Percentiles rank a stretch among this genome's conserved stretches.
phyloP scores from a whole-genome alignment of 306 rosid genomes.

The Heteromeles arbutifolia region DNA sequence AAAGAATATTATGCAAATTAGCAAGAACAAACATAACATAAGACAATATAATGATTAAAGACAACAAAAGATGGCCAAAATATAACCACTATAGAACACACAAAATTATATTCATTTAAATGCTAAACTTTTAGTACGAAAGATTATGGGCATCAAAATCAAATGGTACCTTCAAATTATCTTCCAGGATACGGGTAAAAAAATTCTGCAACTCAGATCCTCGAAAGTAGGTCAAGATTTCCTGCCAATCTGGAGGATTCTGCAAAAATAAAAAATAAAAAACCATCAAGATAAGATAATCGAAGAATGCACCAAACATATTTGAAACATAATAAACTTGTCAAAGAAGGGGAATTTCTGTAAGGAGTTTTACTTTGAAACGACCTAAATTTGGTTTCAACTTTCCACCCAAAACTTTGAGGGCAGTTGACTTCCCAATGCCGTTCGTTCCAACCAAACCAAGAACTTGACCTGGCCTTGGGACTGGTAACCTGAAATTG shows the following conservation, averaged over 20 bases:
- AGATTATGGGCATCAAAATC: not conserved
- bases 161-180: slow-evolving; percentile 68
- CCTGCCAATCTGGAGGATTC: slow-evolving; percentile 99
- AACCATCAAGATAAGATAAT: not conserved
- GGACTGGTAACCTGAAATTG: slow-evolving; percentile 76
- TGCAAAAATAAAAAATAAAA: slow-evolving; percentile 16
- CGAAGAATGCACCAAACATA: not conserved
- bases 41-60: not conserved
- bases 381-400: slow-evolving; percentile 94
- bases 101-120: not conserved
- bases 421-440: slow-evolving; percentile 97
- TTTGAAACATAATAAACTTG: not conserved
- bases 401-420: slow-evolving; percentile 91
- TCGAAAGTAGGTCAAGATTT: slow-evolving; percentile 81
- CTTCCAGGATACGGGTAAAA: slow-evolving; percentile 89
- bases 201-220: slow-evolving; percentile 97
- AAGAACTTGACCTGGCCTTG: slow-evolving; percentile 97
- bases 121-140: not conserved
- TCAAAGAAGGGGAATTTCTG: not conserved
- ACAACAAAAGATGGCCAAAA: not conserved
- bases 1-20: slow-evolving; percentile 1
- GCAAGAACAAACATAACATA: not conserved
- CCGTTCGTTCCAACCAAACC: slow-evolving; percentile 98
- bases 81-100: not conserved
- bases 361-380: slow-evolving; percentile 51